phyloP scores from a whole-genome alignment of 148 eudicot genomes.

The Cornus suecica region DNA sequence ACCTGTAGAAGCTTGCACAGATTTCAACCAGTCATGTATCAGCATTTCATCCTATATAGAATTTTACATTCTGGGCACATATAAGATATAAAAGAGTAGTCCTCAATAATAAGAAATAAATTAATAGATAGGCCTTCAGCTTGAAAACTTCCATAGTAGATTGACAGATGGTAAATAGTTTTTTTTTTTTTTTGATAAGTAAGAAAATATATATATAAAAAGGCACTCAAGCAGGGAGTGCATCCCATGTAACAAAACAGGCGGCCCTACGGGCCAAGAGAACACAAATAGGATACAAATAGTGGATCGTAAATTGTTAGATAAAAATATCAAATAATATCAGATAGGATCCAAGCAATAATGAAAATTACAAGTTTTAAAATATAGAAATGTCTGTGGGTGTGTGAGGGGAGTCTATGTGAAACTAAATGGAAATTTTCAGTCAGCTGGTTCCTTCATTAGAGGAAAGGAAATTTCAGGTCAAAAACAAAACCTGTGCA shows the following conservation, averaged over 20 bases:
- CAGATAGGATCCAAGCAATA: neutral
- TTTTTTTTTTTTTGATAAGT: too few species aligned
- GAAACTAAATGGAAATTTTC: neutral
- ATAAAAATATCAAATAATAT: neutral
- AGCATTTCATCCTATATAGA: neutral
- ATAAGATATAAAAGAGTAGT: neutral
- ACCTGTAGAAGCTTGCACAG: neutral
- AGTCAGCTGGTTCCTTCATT: neutral
- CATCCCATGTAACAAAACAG: too few species aligned
- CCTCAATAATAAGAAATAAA: neutral
- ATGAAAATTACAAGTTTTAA: neutral
- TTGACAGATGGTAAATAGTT: neutral
- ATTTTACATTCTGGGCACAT: neutral
- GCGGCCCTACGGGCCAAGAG: too few species aligned
- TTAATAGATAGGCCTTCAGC: neutral
- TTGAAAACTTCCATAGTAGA: neutral
- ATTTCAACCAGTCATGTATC: neutral
- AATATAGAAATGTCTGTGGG: too few species aligned
- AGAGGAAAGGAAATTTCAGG: neutral
- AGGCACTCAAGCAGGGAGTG: too few species aligned
- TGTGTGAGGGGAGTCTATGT: neutral
- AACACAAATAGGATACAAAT: neutral
- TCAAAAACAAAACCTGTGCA: constrained; percentile 42
- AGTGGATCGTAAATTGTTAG: too few species aligned
- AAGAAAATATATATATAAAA: too few species aligned